Evolutionary conservation across 345 rosid species (phyloP).

Genomic region (Salix caprea): DNA sequence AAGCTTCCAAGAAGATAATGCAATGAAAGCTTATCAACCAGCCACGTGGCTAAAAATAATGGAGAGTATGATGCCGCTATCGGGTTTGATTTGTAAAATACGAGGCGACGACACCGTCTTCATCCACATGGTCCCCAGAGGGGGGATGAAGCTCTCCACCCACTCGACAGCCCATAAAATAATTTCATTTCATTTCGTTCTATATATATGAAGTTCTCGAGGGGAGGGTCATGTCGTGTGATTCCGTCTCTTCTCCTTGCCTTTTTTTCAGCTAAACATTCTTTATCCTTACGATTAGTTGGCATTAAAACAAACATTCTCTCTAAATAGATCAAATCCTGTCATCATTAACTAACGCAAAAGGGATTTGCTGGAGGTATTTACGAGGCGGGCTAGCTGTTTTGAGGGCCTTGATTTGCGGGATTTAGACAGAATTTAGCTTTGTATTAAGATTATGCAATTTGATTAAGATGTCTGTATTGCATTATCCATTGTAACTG

Average conservation of each 20-base stretch:
- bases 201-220: neutral
- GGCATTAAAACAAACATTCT: slow-evolving; percentile 8
- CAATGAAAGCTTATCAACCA: slow-evolving; percentile 8
- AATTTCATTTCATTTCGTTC: slow-evolving; percentile 4
- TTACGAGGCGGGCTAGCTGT: slow-evolving; percentile 9
- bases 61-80: slow-evolving; percentile 21
- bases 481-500: neutral
- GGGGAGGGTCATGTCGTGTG: slow-evolving; percentile 20
- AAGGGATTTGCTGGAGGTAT: neutral
- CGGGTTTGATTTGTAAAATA: slow-evolving; percentile 4
- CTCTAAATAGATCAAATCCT: neutral
- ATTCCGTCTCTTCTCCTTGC: neutral
- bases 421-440: neutral
- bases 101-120: slow-evolving; percentile 31
- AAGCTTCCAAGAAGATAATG: slow-evolving; percentile 12
- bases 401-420: slow-evolving; percentile 12
- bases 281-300: slow-evolving; percentile 10
- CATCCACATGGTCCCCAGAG: slow-evolving; percentile 49
- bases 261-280: neutral
- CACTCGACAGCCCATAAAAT: slow-evolving; percentile 33
- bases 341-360: slow-evolving; percentile 2
- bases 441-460: neutral
- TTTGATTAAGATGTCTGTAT: neutral
- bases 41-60: slow-evolving; percentile 19
- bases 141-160: slow-evolving; percentile 37